These are phyloP conservation scores for Fragosphaeria purpurea DNA, from an alignment of 2,329 filamentous ascomycete genomes.

Conservation along the genomic window DNA sequence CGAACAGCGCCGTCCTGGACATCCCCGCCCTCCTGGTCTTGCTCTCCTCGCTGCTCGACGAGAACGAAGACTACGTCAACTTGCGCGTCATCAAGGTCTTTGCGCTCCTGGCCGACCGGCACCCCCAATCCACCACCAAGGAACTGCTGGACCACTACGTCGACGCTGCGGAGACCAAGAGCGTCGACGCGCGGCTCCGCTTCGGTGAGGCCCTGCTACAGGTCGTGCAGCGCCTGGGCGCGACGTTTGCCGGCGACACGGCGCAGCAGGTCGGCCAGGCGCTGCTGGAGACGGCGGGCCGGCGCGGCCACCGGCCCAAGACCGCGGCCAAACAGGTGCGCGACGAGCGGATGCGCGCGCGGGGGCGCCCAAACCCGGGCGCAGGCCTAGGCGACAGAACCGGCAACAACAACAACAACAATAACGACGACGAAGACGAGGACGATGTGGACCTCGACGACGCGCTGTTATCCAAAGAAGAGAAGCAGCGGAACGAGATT, in stretches of 20 bases:
- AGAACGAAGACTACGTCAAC: constrained; percentile 63
- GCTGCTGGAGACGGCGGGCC: constrained; percentile 53
- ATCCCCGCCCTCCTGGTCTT: constrained; percentile 55
- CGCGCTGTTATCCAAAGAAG: constrained; percentile 34
- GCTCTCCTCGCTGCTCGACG: constrained; percentile 52
- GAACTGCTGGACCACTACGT: constrained; percentile 60
- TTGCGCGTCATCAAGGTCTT: constrained; percentile 57
- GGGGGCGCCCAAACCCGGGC: constrained; percentile 9
- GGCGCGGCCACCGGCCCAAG: constrained; percentile 51
- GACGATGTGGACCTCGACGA: constrained; percentile 35
- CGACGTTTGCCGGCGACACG: constrained; percentile 43
- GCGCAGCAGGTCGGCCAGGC: constrained; percentile 45
- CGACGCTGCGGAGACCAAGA: constrained; percentile 47
- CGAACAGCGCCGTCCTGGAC: constrained; percentile 50
- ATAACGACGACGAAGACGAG: constrained; percentile 37
- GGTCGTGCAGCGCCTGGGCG: constrained; percentile 50
- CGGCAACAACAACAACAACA: no score
- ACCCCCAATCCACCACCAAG: constrained; percentile 50
- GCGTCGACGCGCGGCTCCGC: constrained; percentile 54
- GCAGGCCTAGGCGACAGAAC: no score
- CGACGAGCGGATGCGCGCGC: constrained; percentile 36
- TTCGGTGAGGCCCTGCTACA: constrained; percentile 59
- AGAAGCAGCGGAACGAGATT: constrained; percentile 37
- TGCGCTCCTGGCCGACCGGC: constrained; percentile 48
- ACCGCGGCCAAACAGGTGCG: constrained; percentile 46